These are phyloP conservation scores for Hericium coralloides DNA, from an alignment of 768 basidiomycete genomes.

Conservation along the genomic window DNA sequence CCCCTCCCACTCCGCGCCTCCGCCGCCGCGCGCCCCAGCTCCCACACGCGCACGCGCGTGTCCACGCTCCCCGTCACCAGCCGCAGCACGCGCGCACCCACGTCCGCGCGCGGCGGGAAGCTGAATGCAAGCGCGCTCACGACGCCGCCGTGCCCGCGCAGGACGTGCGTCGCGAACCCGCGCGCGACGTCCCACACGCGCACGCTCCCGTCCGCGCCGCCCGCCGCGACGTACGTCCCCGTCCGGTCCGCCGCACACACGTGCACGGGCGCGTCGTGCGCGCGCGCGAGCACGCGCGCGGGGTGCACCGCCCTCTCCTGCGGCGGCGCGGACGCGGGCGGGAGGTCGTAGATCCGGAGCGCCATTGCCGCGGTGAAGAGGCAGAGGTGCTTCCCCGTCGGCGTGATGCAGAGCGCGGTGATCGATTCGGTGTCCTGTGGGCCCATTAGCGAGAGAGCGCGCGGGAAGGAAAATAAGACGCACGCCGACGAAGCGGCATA, in stretches of 20 bases:
- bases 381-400: slow-evolving; percentile 62
- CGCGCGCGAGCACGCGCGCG: slow-evolving; percentile 65
- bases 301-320: slow-evolving; percentile 51
- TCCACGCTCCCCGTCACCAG: slow-evolving; percentile 90
- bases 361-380: slow-evolving; percentile 77
- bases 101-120: slow-evolving; percentile 43
- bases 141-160: slow-evolving; percentile 96
- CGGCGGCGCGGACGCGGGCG: slow-evolving; percentile 36
- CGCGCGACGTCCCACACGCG: slow-evolving; percentile 92
- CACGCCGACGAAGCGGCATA: slow-evolving; percentile 81
- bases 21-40: slow-evolving; percentile 50
- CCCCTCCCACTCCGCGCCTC: slow-evolving; percentile 45
- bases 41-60: slow-evolving; percentile 86
- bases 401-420: slow-evolving; percentile 76
- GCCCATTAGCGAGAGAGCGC: slow-evolving; percentile 1
- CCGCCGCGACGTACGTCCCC: slow-evolving; percentile 87
- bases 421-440: slow-evolving; percentile 79
- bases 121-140: slow-evolving; percentile 86
- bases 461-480: slow-evolving; percentile 23
- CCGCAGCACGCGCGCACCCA: slow-evolving; percentile 47
- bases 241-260: slow-evolving; percentile 79
- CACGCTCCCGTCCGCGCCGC: slow-evolving; percentile 92
- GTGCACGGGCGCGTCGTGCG: slow-evolving; percentile 92
- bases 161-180: slow-evolving; percentile 88
- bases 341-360: slow-evolving; percentile 74